Evolutionary conservation across 2,329 filamentous ascomycete genomes (phyloP).

Genomic region (Cercospora sesami): DNA sequence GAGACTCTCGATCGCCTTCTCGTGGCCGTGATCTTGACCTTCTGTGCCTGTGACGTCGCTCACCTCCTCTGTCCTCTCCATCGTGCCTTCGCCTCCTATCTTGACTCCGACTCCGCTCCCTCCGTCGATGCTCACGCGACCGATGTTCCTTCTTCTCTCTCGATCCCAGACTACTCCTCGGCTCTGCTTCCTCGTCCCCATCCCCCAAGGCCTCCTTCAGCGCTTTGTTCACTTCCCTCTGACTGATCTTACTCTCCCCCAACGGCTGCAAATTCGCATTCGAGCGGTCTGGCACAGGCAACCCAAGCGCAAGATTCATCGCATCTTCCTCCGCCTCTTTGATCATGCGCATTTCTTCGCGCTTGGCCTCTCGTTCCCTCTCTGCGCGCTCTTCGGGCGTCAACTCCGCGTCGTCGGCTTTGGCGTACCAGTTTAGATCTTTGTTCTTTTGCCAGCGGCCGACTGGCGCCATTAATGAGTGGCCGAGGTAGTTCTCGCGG

Average conservation of each 20-base stretch:
- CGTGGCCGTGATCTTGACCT: conserved; percentile 35
- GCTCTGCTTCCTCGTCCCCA: conserved; percentile 41
- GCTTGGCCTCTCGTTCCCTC: conserved; percentile 69
- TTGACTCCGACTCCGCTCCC: conserved; percentile 31
- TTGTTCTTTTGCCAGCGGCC: conserved; percentile 86
- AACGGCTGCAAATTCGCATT: conserved; percentile 67
- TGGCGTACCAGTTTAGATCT: conserved; percentile 66
- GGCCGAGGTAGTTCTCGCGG: conserved; percentile 87
- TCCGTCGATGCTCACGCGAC: conserved; percentile 28
- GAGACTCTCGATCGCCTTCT: conserved; percentile 29
- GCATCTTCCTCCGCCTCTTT: conserved; percentile 95
- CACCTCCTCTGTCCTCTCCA: conserved; percentile 23
- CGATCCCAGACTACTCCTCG: conserved; percentile 20
- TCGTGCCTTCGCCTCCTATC: conserved; percentile 28
- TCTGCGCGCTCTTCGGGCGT: conserved; percentile 54
- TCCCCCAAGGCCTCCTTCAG: conserved; percentile 50
- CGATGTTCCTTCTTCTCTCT: conserved; percentile 23
- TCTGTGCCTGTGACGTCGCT: conserved; percentile 27
- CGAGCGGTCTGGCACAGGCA: conserved; percentile 66
- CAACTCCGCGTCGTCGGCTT: conserved; percentile 53
- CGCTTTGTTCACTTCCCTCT: conserved; percentile 59
- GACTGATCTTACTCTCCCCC: conserved; percentile 49
- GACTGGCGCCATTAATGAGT: conserved; percentile 85
- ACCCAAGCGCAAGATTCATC: conserved; percentile 75
- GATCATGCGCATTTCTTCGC: conserved; percentile 72